Percentiles rank a stretch among this genome's conserved stretches.
These are phyloP conservation scores for Pinus tabuliformis DNA, from an alignment of 75 land plant species.

Conservation along the genomic window DNA sequence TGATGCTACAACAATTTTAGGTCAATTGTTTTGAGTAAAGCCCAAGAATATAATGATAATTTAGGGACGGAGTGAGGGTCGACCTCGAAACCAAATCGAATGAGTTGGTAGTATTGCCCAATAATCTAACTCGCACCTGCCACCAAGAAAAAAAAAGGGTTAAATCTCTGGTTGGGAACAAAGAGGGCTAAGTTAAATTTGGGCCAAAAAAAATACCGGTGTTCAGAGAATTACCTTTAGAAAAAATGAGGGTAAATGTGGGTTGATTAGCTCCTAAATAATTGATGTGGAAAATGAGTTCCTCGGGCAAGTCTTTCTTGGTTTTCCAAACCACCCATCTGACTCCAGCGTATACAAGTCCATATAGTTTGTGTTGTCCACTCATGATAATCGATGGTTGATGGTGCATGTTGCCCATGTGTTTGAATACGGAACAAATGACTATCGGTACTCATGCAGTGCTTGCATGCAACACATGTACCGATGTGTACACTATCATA, in stretches of 20 bases:
- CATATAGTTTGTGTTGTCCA: constrained; percentile 69
- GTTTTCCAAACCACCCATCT: constrained; percentile 79
- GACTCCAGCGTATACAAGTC: constrained; percentile 74
- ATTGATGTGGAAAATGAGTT: constrained; percentile 79
- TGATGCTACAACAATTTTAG: too few species aligned
- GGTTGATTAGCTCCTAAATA: constrained; percentile 82
- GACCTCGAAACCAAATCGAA: constrained; percentile 59
- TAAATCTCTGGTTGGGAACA: too few species aligned
- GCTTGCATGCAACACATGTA: too few species aligned
- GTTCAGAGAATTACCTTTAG: constrained; percentile 54
- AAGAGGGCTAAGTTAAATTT: too few species aligned
- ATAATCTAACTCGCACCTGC: constrained; percentile 60
- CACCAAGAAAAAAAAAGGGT: too few species aligned
- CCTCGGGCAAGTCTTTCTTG: constrained; percentile 69
- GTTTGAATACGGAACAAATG: too few species aligned
- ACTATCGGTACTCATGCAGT: too few species aligned
- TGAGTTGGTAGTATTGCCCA: constrained; percentile 47
- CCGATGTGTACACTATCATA: too few species aligned
- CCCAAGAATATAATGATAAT: too few species aligned
- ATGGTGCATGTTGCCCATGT: too few species aligned
- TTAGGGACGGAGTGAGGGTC: constrained; percentile 6
- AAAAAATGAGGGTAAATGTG: constrained; percentile 82
- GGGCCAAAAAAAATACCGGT: too few species aligned
- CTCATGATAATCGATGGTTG: constrained; percentile 13
- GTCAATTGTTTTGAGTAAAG: too few species aligned